Conservation (phyloP, 768 basidiomycete species). For the Tulasnella calospora region DNA sequence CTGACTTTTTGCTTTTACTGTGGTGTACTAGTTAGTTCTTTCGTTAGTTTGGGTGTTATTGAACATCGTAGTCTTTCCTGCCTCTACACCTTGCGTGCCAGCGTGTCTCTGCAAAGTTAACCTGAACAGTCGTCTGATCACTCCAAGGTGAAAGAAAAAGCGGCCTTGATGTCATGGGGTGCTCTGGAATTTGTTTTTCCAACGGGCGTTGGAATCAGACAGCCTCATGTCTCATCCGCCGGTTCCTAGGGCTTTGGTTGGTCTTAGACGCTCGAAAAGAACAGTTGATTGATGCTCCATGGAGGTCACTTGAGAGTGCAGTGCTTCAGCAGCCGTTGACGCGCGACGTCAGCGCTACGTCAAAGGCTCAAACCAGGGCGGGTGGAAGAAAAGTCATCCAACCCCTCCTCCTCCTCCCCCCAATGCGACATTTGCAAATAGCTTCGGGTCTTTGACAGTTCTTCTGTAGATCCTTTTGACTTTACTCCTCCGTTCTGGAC, state of each 20-base stretch:
- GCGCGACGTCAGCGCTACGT: not conserved
- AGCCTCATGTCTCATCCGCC: not conserved
- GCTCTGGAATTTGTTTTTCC: not conserved
- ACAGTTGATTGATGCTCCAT: not conserved
- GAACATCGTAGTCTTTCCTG: not conserved
- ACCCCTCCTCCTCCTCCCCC: too few species aligned
- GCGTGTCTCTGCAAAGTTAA: not conserved
- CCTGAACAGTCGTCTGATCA: not conserved
- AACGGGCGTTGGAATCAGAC: not conserved
- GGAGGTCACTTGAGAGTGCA: not conserved
- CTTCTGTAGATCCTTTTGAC: conserved; percentile 1
- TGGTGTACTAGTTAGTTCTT: conserved; percentile 12
- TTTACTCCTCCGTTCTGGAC: not conserved
- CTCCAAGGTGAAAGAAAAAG: not conserved
- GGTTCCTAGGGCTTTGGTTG: not conserved
- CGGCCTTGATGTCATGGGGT: not conserved
- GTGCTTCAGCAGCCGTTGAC: not conserved
- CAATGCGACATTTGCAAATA: not conserved
- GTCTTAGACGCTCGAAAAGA: not conserved
- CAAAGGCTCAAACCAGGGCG: not conserved
- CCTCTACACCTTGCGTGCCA: not conserved
- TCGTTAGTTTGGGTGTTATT: not conserved
- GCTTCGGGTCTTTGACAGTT: not conserved
- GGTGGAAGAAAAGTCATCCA: not conserved
- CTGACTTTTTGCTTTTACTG: not conserved